Conservation (phyloP, 2,329 filamentous ascomycete species). For the Westerdykella sp. region DNA sequence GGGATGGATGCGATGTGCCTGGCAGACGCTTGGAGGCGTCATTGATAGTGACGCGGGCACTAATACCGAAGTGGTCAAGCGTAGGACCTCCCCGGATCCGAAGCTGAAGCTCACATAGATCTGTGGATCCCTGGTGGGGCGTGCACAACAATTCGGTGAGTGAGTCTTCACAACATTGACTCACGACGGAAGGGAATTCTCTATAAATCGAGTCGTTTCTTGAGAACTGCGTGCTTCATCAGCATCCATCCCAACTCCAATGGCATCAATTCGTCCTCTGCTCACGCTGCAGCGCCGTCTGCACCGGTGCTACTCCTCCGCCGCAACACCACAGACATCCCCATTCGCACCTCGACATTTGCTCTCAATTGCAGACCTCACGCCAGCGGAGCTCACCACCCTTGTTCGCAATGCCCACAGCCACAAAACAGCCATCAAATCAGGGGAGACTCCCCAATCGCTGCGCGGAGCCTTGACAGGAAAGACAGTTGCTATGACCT, state of each 20-base stretch:
- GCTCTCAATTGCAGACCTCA: conserved; percentile 83
- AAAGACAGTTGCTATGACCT: conserved; percentile 88
- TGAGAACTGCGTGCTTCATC: too few relatives aligned
- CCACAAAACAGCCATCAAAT: conserved; percentile 73
- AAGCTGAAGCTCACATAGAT: too few relatives aligned
- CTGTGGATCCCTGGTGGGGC: too few relatives aligned
- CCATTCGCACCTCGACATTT: conserved; percentile 72
- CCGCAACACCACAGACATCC: conserved; percentile 43
- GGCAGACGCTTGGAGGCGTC: too few relatives aligned
- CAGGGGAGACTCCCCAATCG: conserved; percentile 53
- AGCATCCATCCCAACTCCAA: not conserved
- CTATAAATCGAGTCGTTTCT: too few relatives aligned
- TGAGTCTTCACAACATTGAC: too few relatives aligned
- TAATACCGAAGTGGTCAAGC: not conserved
- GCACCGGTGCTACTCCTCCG: conserved; percentile 25
- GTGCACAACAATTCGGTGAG: too few relatives aligned
- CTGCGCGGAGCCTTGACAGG: conserved; percentile 61
- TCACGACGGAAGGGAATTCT: too few relatives aligned
- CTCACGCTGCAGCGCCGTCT: conserved; percentile 3
- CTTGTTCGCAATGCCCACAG: conserved; percentile 75
- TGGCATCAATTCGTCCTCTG: not conserved
- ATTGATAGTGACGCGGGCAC: not conserved
- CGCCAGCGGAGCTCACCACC: conserved; percentile 68
- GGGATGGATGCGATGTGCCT: too few relatives aligned
- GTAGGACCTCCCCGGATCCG: not conserved